Evolutionary conservation across 2,329 filamentous ascomycete genomes (phyloP), one percentile per base, ranked within the genome.

Genomic region (Aureobasidium uvarum): DNA sequence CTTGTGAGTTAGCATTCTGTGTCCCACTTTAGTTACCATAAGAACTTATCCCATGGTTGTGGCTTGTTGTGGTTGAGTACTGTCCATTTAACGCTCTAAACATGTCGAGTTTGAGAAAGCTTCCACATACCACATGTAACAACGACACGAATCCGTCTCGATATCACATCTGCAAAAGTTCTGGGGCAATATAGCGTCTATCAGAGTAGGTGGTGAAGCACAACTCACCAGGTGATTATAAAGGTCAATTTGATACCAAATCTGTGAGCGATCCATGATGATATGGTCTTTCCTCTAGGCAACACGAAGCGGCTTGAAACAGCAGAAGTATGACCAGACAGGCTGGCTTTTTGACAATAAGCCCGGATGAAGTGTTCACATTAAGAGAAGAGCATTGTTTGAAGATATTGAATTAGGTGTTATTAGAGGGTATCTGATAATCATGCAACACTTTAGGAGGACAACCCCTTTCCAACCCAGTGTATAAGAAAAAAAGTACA

Each of bases 341-440:
- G 14, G 2, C 18, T 7, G 2, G 14, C 3, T 31, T 11, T n/a
- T 11, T 13, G 3, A 11, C 50, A 33, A 11, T 10, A 36, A 36
- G 13, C 3, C 11, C 18, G 13, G 8, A 33, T 8, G 3, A 28
- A 2, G 13, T 3, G 14, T 13, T 23, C 18, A 18, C 16, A n/a
- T 43, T 6, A 43, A 43, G 16, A 20, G 5, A 0, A 41, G 11
- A 48, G 13, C 1, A 28, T 16, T 36, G 14, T 2, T 23, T 36
- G 28, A 48, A 25, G 14, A 13, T 36, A 20, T 48, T 48, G 28
- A 11, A 60, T 48, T 60, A 58, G 56, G 41, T 48, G 6, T 46
- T 18, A 60, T 60, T 60, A 60, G 31, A 18, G 56, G 56, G 7
- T 60, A 60, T 60, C 43, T 46, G 28, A 48, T 48, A 60, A 54